phyloP scores from a whole-genome alignment of 345 rosid genomes.

The Rhizophora apiculata region DNA sequence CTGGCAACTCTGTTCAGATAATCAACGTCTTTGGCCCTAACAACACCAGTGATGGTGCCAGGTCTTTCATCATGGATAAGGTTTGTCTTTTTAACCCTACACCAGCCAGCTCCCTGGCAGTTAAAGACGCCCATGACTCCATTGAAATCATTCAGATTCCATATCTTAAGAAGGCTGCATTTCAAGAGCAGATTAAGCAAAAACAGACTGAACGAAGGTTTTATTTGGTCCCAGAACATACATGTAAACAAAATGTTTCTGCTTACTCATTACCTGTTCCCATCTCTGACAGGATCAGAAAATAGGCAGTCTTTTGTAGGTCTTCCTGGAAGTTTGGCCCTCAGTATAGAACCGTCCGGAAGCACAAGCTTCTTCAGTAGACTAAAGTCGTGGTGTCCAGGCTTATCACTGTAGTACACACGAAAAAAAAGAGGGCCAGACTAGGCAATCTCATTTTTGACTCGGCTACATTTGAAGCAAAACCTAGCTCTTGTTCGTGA shows the following conservation, averaged over 20 bases:
- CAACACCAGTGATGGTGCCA: conserved; percentile 41
- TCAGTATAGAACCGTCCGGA: conserved; percentile 61
- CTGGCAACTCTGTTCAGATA: conserved; percentile 50
- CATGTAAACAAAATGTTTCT: background rate
- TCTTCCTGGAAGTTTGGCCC: conserved; percentile 69
- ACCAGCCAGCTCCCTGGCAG: conserved; percentile 78
- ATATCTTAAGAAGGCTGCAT: conserved; percentile 57
- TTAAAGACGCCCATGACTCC: conserved; percentile 63
- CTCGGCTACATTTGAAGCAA: background rate
- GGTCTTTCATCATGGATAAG: conserved; percentile 61
- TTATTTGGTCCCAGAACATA: background rate
- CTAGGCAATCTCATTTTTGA: background rate
- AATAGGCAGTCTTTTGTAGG: conserved; percentile 67
- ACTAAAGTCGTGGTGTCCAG: conserved; percentile 62
- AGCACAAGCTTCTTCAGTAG: conserved; percentile 63
- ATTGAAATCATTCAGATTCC: conserved; percentile 57
- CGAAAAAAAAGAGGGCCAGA: no score
- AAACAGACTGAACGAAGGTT: background rate
- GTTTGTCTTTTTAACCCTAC: conserved; percentile 50
- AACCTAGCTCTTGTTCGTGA: background rate
- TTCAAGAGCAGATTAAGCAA: conserved; percentile 3
- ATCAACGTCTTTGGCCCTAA: conserved; percentile 54
- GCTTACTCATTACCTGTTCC: conserved; percentile 39
- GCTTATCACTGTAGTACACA: conserved; percentile 50
- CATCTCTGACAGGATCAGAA: conserved; percentile 60